These are phyloP conservation scores for Aphanoascus verrucosus DNA, from an alignment of 2,329 filamentous ascomycete species.

Conservation along the genomic window DNA sequence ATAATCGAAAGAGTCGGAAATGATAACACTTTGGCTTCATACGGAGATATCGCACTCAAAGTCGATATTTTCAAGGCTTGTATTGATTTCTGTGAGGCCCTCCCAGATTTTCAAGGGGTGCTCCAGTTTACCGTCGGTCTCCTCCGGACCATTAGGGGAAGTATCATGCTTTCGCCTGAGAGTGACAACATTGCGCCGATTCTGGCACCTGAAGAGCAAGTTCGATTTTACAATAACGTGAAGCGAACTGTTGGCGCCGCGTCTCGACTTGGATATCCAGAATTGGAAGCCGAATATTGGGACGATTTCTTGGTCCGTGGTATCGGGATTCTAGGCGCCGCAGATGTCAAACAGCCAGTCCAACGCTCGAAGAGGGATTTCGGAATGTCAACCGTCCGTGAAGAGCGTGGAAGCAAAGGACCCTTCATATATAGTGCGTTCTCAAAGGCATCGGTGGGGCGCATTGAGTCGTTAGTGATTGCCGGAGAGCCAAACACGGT, in stretches of 20 bases:
- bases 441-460: conserved; percentile 51
- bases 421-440: conserved; percentile 97
- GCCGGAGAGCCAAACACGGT: conserved; percentile 69
- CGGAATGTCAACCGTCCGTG: conserved; percentile 32
- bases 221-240: conserved; percentile 73
- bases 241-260: conserved; percentile 71
- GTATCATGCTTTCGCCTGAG: conserved; percentile 58
- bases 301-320: conserved; percentile 85
- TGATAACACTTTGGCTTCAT: conserved; percentile 41
- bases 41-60: conserved; percentile 71
- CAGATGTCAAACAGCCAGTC: conserved; percentile 51
- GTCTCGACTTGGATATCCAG: conserved; percentile 57
- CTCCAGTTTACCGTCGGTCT: conserved; percentile 76
- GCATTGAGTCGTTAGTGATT: conserved; percentile 60
- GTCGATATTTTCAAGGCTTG: conserved; percentile 80
- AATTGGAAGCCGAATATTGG: conserved; percentile 80
- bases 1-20: conserved; percentile 38
- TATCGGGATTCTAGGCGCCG: conserved; percentile 56
- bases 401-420: conserved; percentile 40
- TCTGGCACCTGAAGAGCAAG: conserved; percentile 71
- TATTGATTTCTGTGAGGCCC: conserved; percentile 83
- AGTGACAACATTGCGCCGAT: conserved; percentile 59
- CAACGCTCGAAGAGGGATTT: conserved; percentile 50
- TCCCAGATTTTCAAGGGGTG: conserved; percentile 87
- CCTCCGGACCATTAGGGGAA: conserved; percentile 63